These are phyloP conservation scores for Ceratorhiza oryzae-sativae DNA, from an alignment of 1,284 basidiomycete genomes.

Conservation along the genomic window DNA sequence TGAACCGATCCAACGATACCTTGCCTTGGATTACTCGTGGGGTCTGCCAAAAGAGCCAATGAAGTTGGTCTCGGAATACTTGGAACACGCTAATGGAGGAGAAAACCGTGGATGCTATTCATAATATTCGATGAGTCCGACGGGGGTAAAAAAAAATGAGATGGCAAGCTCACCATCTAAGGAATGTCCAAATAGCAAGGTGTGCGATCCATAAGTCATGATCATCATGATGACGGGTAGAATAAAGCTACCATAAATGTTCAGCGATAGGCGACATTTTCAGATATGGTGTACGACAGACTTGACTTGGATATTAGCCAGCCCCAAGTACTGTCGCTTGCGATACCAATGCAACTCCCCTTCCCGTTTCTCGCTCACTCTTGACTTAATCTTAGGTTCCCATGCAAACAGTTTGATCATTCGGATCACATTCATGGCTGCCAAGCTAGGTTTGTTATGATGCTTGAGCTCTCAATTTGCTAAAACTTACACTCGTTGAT, in stretches of 20 bases:
- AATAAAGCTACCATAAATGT: neutral
- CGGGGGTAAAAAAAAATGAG: too few relatives aligned
- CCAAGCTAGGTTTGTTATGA: neutral
- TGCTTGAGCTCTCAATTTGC: neutral
- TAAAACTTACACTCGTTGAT: slow-evolving; percentile 42
- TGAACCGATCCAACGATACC: slow-evolving; percentile 40
- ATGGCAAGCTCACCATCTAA: neutral
- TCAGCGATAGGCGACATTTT: neutral
- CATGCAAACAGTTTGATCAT: slow-evolving; percentile 44
- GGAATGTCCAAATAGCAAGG: neutral
- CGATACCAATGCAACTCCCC: slow-evolving; percentile 50
- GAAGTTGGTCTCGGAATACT: slow-evolving; percentile 27
- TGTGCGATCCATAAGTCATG: slow-evolving; percentile 20
- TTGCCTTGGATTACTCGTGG: slow-evolving; percentile 45
- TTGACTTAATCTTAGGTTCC: slow-evolving; percentile 39
- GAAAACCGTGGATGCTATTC: slow-evolving; percentile 41
- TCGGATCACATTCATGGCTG: slow-evolving; percentile 43
- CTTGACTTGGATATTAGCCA: slow-evolving; percentile 53
- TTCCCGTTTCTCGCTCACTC: slow-evolving; percentile 40
- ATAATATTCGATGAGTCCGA: neutral
- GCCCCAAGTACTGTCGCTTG: slow-evolving; percentile 54
- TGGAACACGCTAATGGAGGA: slow-evolving; percentile 43
- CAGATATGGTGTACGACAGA: slow-evolving; percentile 42
- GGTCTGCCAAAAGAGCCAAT: slow-evolving; percentile 14
- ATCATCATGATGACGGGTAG: slow-evolving; percentile 5